Evolutionary conservation across 2,329 filamentous ascomycete species (phyloP).

Genomic region (Byssochlamys sp.): DNA sequence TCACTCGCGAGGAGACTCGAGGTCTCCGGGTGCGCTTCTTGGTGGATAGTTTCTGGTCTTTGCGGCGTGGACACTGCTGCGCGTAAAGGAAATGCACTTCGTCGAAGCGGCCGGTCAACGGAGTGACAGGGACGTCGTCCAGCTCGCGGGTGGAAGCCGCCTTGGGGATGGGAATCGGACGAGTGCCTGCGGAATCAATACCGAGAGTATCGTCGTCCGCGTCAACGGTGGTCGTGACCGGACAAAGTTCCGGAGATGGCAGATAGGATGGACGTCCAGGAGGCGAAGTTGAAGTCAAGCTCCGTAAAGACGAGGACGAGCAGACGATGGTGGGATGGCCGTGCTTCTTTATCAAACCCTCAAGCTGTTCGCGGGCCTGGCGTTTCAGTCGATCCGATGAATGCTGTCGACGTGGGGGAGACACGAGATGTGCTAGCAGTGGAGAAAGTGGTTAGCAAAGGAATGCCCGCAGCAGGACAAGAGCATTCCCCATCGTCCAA

Average conservation of each 20-base stretch:
- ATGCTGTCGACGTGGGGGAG: conserved; percentile 13
- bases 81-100: conserved; percentile 26
- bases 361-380: conserved; percentile 24
- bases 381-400: conserved; percentile 16
- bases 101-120: conserved; percentile 30
- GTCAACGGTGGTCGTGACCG: background rate
- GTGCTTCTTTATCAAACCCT: conserved; percentile 29
- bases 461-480: conserved; percentile 11
- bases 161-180: conserved; percentile 28
- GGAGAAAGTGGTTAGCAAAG: conserved; percentile 18
- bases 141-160: conserved; percentile 16
- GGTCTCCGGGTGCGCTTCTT: conserved; percentile 8
- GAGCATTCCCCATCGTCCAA: background rate
- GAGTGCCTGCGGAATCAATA: conserved; percentile 19
- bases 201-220: conserved; percentile 14
- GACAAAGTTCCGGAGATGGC: conserved; percentile 8
- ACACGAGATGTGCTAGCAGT: conserved; percentile 13
- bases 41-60: conserved; percentile 7
- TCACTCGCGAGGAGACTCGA: conserved; percentile 3
- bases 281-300: conserved; percentile 28
- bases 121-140: conserved; percentile 28
- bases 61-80: conserved; percentile 12
- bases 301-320: conserved; percentile 27
- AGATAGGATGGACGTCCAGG: conserved; percentile 23
- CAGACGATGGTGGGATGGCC: conserved; percentile 30